Conservation (phyloP, 495 filamentous ascomycete species). For the Parathielavia appendiculata region DNA sequence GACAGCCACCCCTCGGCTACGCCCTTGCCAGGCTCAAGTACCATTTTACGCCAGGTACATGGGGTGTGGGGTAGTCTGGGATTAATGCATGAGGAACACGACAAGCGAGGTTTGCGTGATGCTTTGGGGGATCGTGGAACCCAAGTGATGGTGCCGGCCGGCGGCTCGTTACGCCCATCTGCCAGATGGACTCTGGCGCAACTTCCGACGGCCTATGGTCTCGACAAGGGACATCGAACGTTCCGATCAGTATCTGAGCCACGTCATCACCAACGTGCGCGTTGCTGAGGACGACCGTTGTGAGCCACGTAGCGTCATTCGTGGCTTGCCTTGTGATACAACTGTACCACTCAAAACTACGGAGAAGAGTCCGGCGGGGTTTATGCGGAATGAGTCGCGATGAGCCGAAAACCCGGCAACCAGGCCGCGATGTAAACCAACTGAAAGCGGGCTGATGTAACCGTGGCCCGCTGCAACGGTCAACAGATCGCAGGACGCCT, state of each 20-base stretch:
- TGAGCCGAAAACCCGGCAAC: constrained; percentile 6
- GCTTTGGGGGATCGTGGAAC: no score
- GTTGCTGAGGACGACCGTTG: neutral
- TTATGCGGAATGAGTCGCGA: neutral
- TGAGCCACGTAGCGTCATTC: constrained; percentile 3
- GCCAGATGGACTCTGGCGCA: no score
- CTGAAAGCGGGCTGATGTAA: constrained; percentile 4
- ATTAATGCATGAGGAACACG: no score
- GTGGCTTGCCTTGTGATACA: neutral
- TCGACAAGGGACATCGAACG: neutral
- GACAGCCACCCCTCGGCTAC: no score
- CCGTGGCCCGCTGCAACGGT: neutral
- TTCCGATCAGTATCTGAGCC: neutral
- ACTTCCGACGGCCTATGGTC: no score
- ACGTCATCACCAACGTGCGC: neutral
- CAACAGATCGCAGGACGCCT: neutral
- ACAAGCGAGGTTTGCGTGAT: no score
- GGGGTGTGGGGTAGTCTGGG: neutral
- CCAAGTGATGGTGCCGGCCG: no score
- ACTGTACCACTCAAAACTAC: neutral
- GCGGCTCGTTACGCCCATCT: no score
- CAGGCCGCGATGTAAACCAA: neutral
- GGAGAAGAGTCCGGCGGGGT: neutral
- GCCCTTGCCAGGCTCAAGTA: no score
- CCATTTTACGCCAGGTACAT: neutral